These are phyloP conservation scores for Elaeagnus macrophylla DNA, from an alignment of 306 rosid genomes.

Conservation along the genomic window DNA sequence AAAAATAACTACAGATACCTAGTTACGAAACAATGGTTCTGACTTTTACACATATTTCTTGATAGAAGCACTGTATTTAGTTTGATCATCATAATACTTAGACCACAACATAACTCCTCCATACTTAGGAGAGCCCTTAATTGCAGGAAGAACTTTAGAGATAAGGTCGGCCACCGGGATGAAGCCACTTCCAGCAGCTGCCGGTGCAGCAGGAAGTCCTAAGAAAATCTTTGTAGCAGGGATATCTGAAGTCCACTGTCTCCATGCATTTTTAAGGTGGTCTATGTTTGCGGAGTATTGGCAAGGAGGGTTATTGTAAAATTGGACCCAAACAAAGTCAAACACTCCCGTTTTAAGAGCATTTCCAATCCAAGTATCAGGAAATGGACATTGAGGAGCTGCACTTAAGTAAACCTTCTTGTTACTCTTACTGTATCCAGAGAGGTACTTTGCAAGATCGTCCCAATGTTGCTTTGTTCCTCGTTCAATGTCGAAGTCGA, in stretches of 20 bases:
- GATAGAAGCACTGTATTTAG: conserved; percentile 48
- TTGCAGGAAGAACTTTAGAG: conserved; percentile 40
- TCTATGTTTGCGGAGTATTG: conserved; percentile 35
- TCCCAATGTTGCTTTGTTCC: conserved; percentile 45
- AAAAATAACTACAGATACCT: neutral
- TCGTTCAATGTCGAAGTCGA: conserved; percentile 57
- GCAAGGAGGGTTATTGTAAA: conserved; percentile 51
- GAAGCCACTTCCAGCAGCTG: conserved; percentile 51
- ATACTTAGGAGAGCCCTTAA: conserved; percentile 41
- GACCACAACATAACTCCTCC: conserved; percentile 79
- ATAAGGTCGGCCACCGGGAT: conserved; percentile 28
- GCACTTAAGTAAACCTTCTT: conserved; percentile 46
- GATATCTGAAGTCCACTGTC: conserved; percentile 37
- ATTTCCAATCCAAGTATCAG: conserved; percentile 45
- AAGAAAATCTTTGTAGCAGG: conserved; percentile 37
- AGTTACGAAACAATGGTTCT: neutral
- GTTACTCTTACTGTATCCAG: conserved; percentile 23
- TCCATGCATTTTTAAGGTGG: conserved; percentile 40
- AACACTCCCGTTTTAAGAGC: conserved; percentile 48
- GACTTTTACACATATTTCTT: conserved; percentile 27
- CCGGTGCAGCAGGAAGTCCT: conserved; percentile 47
- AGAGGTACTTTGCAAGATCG: conserved; percentile 43
- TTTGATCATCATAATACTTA: conserved; percentile 49
- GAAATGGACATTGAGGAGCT: conserved; percentile 56
- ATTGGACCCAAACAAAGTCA: conserved; percentile 58